Base-by-base conservation (phyloP, 2,329 filamentous ascomycete species). In the Pestalotiopsis sp. region DNA sequence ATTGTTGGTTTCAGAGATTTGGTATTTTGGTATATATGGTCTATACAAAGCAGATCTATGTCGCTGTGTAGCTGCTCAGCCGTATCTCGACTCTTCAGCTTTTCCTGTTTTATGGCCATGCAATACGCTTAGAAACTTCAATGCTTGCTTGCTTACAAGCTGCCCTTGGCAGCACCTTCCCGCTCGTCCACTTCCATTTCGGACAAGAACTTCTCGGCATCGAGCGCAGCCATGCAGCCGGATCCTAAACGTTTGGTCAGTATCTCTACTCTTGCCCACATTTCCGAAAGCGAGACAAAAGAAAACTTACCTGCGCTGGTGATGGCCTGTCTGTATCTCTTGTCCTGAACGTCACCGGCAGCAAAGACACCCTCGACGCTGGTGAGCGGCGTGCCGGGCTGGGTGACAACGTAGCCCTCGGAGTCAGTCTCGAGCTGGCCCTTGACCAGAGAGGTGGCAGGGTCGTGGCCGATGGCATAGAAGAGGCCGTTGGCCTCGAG, bases 291-390 rank as follows among this genome's bases (percentile, higher is more conserved):
- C 38, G 41, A 36, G 31, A 36, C 31, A 2, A 36, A 9, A 36
- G 31, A 36, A 12, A 73, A 89, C 91, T 79, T 85, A 94, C 94
- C 95, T 75, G 96, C 96, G 83, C 95, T 98, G 72, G 96, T 99
- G 74, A 99, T 97, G 61, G 96, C 96, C 85, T 99, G 96, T 80
- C 96, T 90, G 82, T 99, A 99, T 79, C 92, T 90, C 91, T 98
- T 99, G 81, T 99, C 97, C 85, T 99, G 96, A 11, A 99, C 97
- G 79, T 99, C 96, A 72, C 96, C 96, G 11, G 95, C 96, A 49
- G 96, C 96, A 79, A 98, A 99, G 23, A 99, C 94, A 80, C 96
- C 96, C 78, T 94, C 90, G 5, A 98, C 82, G 81, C 90, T 97
- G 62, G 96, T 99, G 78, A 92, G 87, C 69, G 94, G 94, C 60